phyloP scores from a whole-genome alignment of 2,329 filamentous ascomycete species.

The Pseudocercospora macadamiae region DNA sequence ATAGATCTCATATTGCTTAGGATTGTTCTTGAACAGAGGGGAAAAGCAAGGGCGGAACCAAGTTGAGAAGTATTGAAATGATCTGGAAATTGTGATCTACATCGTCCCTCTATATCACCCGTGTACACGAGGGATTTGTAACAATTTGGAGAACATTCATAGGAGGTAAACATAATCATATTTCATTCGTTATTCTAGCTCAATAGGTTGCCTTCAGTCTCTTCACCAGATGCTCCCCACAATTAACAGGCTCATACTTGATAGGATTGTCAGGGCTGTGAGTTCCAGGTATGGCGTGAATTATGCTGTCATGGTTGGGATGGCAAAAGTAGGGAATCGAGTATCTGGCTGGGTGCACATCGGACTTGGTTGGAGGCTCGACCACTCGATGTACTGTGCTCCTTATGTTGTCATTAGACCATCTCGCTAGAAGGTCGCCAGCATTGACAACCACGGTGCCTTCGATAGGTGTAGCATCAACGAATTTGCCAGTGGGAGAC shows the following conservation, averaged over 20 bases:
- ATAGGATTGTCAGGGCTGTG: constrained; percentile 66
- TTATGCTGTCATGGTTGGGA: constrained; percentile 73
- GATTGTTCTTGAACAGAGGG: no score
- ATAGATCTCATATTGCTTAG: no score
- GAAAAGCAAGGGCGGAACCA: no score
- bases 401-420: constrained; percentile 86
- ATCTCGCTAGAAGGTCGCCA: constrained; percentile 76
- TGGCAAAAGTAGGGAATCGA: constrained; percentile 93
- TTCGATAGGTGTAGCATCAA: constrained; percentile 79
- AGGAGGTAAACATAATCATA: neutral
- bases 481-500: constrained; percentile 72
- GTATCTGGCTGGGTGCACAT: constrained; percentile 72
- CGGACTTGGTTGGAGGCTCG: constrained; percentile 67
- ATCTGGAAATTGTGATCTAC: no score
- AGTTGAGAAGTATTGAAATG: no score
- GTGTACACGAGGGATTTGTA: no score
- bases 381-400: constrained; percentile 89
- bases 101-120: no score
- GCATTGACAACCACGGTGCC: constrained; percentile 87
- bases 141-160: neutral
- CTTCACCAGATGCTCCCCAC: constrained; percentile 78
- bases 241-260: constrained; percentile 75
- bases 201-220: constrained; percentile 70
- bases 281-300: constrained; percentile 81
- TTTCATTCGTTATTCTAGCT: neutral